Conservation (phyloP, 345 rosid genomes). For the Lepidium sativum region DNA sequence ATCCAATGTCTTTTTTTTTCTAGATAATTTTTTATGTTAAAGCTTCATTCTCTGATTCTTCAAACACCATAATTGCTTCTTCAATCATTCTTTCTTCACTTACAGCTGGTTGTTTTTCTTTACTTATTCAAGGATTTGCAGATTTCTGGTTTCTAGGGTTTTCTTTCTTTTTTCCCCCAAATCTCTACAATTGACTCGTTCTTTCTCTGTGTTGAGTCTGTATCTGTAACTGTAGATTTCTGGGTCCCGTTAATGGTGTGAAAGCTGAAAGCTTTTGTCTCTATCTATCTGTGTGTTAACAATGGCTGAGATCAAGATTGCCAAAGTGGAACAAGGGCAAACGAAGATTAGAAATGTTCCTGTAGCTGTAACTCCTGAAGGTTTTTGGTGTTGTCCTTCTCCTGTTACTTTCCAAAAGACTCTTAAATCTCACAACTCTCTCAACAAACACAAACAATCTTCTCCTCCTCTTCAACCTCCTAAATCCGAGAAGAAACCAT, state of each 20-base stretch:
- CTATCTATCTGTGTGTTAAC: neutral
- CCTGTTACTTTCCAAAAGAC: conserved; percentile 89
- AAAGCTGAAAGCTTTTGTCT: conserved; percentile 13
- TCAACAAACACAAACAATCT: conserved; percentile 60
- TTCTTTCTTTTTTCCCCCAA: neutral
- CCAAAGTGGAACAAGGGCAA: conserved; percentile 69
- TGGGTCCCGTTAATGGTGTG: conserved; percentile 23
- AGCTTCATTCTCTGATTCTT: conserved; percentile 54
- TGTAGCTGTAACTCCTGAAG: conserved; percentile 95
- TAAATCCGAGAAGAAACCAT: conserved; percentile 54
- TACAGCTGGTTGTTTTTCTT: conserved; percentile 6
- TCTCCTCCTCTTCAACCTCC: conserved; percentile 47
- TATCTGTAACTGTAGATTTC: neutral
- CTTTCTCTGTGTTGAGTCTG: neutral
- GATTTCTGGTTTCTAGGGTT: conserved; percentile 25
- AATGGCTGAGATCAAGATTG: conserved; percentile 83
- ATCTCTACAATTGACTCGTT: neutral
- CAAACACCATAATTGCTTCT: conserved; percentile 40
- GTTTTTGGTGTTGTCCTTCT: conserved; percentile 98
- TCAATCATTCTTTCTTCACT: conserved; percentile 38
- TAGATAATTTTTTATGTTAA: conserved; percentile 16
- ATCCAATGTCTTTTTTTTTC: conserved; percentile 19
- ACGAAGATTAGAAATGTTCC: conserved; percentile 86
- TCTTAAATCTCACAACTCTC: conserved; percentile 51
- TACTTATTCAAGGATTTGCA: neutral